phyloP scores from a whole-genome alignment of 441 rosid genomes.

The Syzygium malaccense region DNA sequence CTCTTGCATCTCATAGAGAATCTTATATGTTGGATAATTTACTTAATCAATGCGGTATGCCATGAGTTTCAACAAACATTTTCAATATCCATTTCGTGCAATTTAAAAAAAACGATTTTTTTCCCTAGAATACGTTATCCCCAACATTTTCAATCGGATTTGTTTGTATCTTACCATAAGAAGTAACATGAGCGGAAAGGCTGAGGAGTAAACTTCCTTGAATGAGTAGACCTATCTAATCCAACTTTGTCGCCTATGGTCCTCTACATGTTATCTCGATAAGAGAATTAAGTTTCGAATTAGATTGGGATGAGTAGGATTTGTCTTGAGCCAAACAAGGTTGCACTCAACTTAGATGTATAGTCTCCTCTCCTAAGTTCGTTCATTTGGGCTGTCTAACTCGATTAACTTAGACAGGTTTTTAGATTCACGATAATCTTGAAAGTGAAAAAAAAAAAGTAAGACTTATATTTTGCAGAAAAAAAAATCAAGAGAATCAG shows the following conservation, averaged over 20 bases:
- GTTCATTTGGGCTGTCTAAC: not conserved
- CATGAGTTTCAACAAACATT: not conserved
- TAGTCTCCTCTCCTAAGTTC: not conserved
- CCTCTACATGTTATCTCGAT: not conserved
- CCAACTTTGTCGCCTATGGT: not conserved
- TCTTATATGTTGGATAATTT: not conserved
- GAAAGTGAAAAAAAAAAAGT: not conserved
- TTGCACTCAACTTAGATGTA: not conserved
- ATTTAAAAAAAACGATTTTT: not conserved
- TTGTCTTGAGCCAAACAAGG: not conserved
- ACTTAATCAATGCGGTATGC: not conserved
- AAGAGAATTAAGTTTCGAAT: not conserved
- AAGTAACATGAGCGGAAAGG: not conserved
- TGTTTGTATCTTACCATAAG: not conserved
- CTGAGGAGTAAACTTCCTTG: not conserved
- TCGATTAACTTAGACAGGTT: not conserved
- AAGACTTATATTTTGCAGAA: not conserved
- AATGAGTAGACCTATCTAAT: not conserved
- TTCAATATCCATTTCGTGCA: not conserved
- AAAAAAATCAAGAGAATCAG: not conserved
- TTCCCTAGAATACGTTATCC: not conserved
- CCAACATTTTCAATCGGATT: not conserved
- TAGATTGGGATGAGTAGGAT: not conserved
- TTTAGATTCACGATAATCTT: not conserved
- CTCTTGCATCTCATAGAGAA: not conserved